These are phyloP conservation scores for Spencermartinsiella europaea DNA, from an alignment of 805 yeast species.

Conservation along the genomic window DNA sequence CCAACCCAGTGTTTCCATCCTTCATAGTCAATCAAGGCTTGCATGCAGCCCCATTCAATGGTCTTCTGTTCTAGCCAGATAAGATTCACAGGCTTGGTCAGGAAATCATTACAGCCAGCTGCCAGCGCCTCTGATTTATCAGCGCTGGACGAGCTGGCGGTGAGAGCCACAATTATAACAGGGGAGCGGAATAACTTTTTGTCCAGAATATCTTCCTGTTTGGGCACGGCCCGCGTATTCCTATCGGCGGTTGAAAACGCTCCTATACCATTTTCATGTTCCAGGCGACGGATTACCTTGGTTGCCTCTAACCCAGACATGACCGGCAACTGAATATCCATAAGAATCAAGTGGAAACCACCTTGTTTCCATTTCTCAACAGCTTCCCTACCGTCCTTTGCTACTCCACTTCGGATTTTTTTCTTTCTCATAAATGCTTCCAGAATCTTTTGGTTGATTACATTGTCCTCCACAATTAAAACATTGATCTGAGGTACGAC, in stretches of 20 bases:
- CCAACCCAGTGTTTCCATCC: conserved; percentile 59
- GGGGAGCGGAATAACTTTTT: conserved; percentile 73
- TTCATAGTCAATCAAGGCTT: conserved; percentile 90
- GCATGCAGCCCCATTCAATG: conserved; percentile 98
- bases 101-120: conserved; percentile 95
- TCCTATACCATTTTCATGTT: conserved; percentile 75
- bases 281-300: conserved; percentile 81
- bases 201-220: conserved; percentile 53
- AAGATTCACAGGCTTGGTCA: conserved; percentile 92
- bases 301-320: conserved; percentile 96
- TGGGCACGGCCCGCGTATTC: conserved; percentile 20
- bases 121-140: conserved; percentile 88
- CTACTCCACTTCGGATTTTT: conserved; percentile 76
- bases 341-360: conserved; percentile 87
- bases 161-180: conserved; percentile 94
- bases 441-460: conserved; percentile 86
- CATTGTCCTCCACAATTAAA: conserved; percentile 92
- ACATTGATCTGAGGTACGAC: conserved; percentile 88
- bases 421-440: conserved; percentile 84
- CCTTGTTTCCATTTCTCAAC: conserved; percentile 92
- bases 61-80: conserved; percentile 92
- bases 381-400: conserved; percentile 93
- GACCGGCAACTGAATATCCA: conserved; percentile 97
- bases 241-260: conserved; percentile 40
- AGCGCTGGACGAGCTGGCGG: conserved; percentile 81